Conservation (phyloP, 2,329 filamentous ascomycete genomes). For the Penicillium sp. region DNA sequence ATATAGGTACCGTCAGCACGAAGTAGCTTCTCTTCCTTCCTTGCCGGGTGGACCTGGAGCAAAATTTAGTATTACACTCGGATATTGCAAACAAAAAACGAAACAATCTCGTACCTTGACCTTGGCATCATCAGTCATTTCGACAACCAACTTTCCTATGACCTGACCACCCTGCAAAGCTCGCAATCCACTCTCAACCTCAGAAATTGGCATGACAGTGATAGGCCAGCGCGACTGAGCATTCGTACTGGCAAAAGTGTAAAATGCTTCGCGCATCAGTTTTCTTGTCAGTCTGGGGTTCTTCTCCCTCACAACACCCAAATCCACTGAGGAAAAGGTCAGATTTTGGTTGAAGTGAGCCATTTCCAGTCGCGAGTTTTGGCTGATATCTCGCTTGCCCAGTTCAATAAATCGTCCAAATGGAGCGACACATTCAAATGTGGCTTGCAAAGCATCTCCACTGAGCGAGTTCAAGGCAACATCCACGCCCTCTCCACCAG, state of each 20-base stretch:
- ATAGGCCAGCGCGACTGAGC: constrained; percentile 20
- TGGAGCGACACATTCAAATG: constrained; percentile 29
- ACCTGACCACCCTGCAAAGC: constrained; percentile 25
- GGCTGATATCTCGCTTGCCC: constrained; percentile 34
- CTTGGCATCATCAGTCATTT: constrained; percentile 21
- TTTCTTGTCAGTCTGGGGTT: constrained; percentile 23
- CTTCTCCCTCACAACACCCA: constrained; percentile 30
- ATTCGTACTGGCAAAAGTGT: constrained; percentile 12
- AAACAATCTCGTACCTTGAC: constrained; percentile 17
- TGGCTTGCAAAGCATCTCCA: constrained; percentile 28
- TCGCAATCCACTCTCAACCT: constrained; percentile 26
- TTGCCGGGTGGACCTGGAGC: constrained; percentile 19
- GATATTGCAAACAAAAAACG: not conserved
- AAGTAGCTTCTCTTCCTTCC: constrained; percentile 19
- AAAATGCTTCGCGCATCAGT: constrained; percentile 24
- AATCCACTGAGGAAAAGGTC: constrained; percentile 46
- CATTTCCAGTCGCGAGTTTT: constrained; percentile 48
- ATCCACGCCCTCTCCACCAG: constrained; percentile 27
- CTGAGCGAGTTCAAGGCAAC: constrained; percentile 31
- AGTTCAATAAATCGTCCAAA: constrained; percentile 38
- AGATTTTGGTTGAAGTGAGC: constrained; percentile 46
- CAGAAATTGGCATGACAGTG: constrained; percentile 20
- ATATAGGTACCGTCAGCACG: constrained; percentile 50
- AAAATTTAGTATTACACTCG: not conserved
- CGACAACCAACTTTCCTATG: constrained; percentile 27